phyloP scores from a whole-genome alignment of 305 asterid genomes.

The Fraxinus xanthoxyloides region DNA sequence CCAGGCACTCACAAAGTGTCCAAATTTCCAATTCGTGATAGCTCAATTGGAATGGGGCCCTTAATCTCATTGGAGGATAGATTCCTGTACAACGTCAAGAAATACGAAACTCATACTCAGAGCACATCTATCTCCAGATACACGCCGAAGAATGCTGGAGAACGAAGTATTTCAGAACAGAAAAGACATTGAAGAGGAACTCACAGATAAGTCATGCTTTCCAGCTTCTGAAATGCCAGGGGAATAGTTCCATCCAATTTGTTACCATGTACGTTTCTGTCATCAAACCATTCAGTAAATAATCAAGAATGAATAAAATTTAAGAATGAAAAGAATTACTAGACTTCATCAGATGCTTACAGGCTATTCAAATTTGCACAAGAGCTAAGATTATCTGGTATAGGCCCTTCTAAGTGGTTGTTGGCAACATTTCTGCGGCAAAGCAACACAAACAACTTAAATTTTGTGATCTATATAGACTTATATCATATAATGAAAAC shows the following conservation, averaged over 20 bases:
- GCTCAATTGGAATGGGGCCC: constrained; percentile 90
- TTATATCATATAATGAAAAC: background rate
- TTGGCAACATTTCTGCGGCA: constrained; percentile 80
- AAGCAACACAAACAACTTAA: background rate
- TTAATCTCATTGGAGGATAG: constrained; percentile 67
- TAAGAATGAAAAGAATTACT: background rate
- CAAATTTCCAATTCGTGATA: constrained; percentile 85
- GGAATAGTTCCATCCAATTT: constrained; percentile 83
- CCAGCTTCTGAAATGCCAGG: constrained; percentile 67
- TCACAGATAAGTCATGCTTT: constrained; percentile 95
- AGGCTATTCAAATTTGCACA: constrained; percentile 93
- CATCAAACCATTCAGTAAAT: constrained; percentile 6
- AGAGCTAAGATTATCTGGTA: constrained; percentile 91
- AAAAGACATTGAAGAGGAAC: constrained; percentile 22
- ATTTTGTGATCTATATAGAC: background rate
- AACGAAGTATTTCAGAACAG: background rate
- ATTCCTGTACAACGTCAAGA: constrained; percentile 43
- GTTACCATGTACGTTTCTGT: constrained; percentile 82
- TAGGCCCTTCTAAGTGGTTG: constrained; percentile 70
- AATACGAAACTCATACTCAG: background rate
- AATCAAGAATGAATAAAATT: background rate
- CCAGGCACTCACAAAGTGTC: constrained; percentile 75
- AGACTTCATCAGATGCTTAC: constrained; percentile 42
- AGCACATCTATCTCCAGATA: background rate
- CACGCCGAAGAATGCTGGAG: background rate